Percentiles rank a stretch among this genome's conserved stretches.
These are phyloP conservation scores for Aspergillus glaucus DNA, from an alignment of 2,329 filamentous ascomycete genomes.

Conservation along the genomic window DNA sequence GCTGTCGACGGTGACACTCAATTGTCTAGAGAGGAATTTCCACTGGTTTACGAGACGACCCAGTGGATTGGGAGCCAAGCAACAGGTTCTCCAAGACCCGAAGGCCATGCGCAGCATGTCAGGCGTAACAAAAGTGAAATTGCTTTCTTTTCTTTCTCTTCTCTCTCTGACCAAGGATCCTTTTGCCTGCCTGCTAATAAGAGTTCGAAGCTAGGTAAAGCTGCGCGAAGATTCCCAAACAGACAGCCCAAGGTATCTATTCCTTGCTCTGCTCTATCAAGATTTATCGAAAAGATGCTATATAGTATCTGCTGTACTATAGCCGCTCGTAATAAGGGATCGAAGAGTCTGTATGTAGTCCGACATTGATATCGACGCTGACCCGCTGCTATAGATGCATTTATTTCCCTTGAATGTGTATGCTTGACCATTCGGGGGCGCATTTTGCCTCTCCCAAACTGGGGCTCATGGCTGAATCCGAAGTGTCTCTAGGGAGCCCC, in stretches of 20 bases:
- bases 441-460: constrained; percentile 6
- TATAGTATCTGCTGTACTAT: constrained; percentile 50
- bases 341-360: constrained; percentile 22
- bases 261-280: constrained; percentile 59
- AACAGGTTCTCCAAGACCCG: constrained; percentile 11
- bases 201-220: constrained; percentile 65
- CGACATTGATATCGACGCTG: constrained; percentile 17
- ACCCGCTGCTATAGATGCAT: constrained; percentile 8
- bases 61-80: constrained; percentile 15
- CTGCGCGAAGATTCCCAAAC: constrained; percentile 32
- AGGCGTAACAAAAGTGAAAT: constrained; percentile 32
- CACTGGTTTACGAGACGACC: constrained; percentile 23
- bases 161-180: constrained; percentile 29
- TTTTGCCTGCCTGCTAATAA: constrained; percentile 66
- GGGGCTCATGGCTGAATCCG: not conserved
- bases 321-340: constrained; percentile 33
- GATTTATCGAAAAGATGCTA: constrained; percentile 64
- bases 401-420: constrained; percentile 5
- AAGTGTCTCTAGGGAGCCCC: not conserved
- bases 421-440: constrained; percentile 8
- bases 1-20: constrained; percentile 4
- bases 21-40: constrained; percentile 15
- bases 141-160: constrained; percentile 28
- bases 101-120: constrained; percentile 22
- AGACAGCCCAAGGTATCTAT: constrained; percentile 37